Percentiles rank a stretch among this genome's conserved stretches.
These are phyloP conservation scores for Carpinus viminea DNA, from an alignment of 306 rosid genomes.

Conservation along the genomic window DNA sequence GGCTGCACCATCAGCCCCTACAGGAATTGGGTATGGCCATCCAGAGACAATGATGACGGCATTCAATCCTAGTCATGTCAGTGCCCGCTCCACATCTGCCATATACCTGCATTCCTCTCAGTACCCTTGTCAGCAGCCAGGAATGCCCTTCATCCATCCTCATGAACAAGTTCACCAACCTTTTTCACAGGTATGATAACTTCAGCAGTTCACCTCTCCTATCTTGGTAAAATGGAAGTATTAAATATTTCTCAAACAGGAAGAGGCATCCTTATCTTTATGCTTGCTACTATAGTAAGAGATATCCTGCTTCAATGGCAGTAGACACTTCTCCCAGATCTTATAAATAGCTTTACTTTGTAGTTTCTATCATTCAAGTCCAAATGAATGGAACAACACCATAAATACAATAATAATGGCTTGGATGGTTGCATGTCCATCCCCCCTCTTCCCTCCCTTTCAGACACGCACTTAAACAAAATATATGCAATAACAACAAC, in stretches of 20 bases:
- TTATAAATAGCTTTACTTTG: not conserved
- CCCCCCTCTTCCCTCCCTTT: not conserved
- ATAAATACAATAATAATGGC: not conserved
- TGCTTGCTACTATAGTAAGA: not conserved
- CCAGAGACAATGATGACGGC: slow-evolving; percentile 77
- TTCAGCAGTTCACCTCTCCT: not conserved
- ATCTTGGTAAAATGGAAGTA: not conserved
- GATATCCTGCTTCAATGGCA: not conserved
- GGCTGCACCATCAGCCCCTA: slow-evolving; percentile 66
- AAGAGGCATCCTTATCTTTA: not conserved
- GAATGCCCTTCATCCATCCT: slow-evolving; percentile 76
- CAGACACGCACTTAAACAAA: not conserved
- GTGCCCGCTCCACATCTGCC: slow-evolving; percentile 62
- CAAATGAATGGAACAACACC: not conserved
- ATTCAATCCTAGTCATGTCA: slow-evolving; percentile 73
- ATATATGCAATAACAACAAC: not conserved
- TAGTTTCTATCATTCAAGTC: not conserved
- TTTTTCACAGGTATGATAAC: slow-evolving; percentile 70
- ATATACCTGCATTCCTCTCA: slow-evolving; percentile 85
- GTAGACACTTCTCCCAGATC: not conserved
- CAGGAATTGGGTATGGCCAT: slow-evolving; percentile 85
- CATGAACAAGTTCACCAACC: slow-evolving; percentile 85
- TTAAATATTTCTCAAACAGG: not conserved
- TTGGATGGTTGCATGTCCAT: not conserved
- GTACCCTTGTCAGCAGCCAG: slow-evolving; percentile 86